Evolutionary conservation across 2,329 filamentous ascomycete species (phyloP).

Genomic region (Cephalotrichum gorgonifer): DNA sequence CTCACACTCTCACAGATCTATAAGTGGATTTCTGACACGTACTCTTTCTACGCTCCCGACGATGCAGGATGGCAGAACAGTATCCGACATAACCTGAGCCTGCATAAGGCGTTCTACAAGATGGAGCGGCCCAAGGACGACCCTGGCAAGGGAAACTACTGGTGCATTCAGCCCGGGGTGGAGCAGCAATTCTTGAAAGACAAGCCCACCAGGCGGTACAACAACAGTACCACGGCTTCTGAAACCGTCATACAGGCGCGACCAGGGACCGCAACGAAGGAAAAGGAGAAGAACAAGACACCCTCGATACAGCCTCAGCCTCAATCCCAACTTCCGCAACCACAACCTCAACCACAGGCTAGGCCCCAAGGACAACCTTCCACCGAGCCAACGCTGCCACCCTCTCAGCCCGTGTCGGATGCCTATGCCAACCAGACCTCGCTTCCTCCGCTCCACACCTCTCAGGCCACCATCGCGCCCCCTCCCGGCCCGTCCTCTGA

Average conservation of each 20-base stretch:
- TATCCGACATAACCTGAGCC: slow-evolving; percentile 92
- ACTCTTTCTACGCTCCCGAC: slow-evolving; percentile 72
- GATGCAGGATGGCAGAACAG: slow-evolving; percentile 98
- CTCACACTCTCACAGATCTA: slow-evolving; percentile 93
- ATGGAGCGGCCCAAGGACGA: slow-evolving; percentile 94
- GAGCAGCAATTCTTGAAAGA: slow-evolving; percentile 86
- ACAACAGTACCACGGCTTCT: slow-evolving; percentile 27
- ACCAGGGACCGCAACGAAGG: slow-evolving; percentile 26
- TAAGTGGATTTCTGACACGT: slow-evolving; percentile 98
- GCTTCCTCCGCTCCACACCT: slow-evolving; percentile 28
- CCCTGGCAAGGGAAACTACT: slow-evolving; percentile 95
- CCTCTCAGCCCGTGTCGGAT: slow-evolving; percentile 23
- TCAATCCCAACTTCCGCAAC: not conserved
- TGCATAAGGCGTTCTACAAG: slow-evolving; percentile 95
- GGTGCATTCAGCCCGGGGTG: slow-evolving; percentile 84
- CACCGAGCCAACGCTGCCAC: slow-evolving; percentile 37
- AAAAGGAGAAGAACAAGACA: not conserved
- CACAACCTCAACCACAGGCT: not conserved
- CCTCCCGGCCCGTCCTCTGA: slow-evolving; percentile 58
- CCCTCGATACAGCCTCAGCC: slow-evolving; percentile 6
- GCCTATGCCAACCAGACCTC: slow-evolving; percentile 16
- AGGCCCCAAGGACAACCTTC: no score
- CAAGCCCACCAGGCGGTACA: slow-evolving; percentile 56
- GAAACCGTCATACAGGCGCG: slow-evolving; percentile 46
- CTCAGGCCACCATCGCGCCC: slow-evolving; percentile 15